Base-by-base conservation (phyloP, 2,329 filamentous ascomycete genomes). In the Trichophyton verrucosum region DNA sequence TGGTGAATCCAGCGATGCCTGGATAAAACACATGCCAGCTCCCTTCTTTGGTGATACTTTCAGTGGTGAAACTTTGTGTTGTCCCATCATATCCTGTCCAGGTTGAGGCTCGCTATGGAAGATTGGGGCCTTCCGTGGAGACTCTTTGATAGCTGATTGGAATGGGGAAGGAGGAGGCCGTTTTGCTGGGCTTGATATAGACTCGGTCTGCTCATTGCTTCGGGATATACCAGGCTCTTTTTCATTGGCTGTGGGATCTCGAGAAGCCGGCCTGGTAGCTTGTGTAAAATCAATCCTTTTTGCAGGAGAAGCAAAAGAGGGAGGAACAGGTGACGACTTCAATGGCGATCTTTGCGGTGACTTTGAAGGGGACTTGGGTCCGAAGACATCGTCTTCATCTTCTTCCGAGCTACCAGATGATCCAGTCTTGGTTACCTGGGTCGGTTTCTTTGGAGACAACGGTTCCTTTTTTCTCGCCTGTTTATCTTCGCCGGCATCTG, bases 371-470 rank as follows among this genome's bases (percentile, higher is more conserved):
- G 71, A 70, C 61, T 76, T 77, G 4, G 66, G 68, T 24, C 68
- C 70, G 38, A 77, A 67, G 62, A 78, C 76, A 64, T 78, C 76
- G 7, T 79, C 76, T 24, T 75, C 71, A 13, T 64, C 63, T 2
- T 59, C 61, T 7, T 60, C 62, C 2, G 74, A 73, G 62, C 70
- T 71, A 3, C 67, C 70, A 51, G 74, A 72, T 1, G 72, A 69
- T 13, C 70, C 65, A 1, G 71, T 70, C 62, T 76, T 78, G 17
- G 75, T 71, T 42, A 79, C 68, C 63, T 79, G 77, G 6, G 73
- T 77, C 33, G 74, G 71, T 64, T 79, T 80, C 69, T 79, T 79
- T 1, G 77, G 77, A 11, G 77, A 79, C 30, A 80, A 66, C 17
- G 76, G 75, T 61, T 76, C 66, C 17, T 65, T 62, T 33, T 67